Evolutionary conservation across 148 eudicot species (phyloP), one percentile per base, ranked within the genome.

Genomic region (Silene conica): DNA sequence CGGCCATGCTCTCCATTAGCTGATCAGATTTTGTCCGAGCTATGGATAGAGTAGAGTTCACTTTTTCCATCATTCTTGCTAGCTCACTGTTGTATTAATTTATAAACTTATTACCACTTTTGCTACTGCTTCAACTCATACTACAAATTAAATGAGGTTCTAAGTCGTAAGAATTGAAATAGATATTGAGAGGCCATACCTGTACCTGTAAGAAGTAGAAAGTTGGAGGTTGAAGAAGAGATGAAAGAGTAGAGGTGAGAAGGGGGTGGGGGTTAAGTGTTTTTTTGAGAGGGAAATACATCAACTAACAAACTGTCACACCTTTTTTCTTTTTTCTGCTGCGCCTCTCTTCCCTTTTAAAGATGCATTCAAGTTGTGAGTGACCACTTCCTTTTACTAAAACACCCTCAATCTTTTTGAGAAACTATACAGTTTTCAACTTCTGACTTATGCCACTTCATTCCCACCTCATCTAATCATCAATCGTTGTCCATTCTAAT

Each of bases 11-110:
- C 77, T 90, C 96, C 67, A 75, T 73, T 78, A 89, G 80, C 59
- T 91, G 97, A 55, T 94, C 98, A 0, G 98, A 91, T 62, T 82
- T 86, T 14, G 98, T 89, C 67, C 98, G 78, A 11, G 85, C 76
- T 57, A 91, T 25, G 22, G 85, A 81, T 19, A 83, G 31, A 5
- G 72, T 76, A 3, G 91, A 78, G 23, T 78, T 86, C 74, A 84
- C 73, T 76, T 76, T 86, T 21, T 87, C 95, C 92, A 87, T 87
- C 77, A 31, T 92, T 79, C 96, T 28, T 31, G 34, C 34, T 31
- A 1, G 34, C 34, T 31, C 28, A 26, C 28, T 26, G 34, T 31
- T 31, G n/a, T n/a, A n/a, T 31, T 3, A 31, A 2, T 38, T 38
- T 38, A 6, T 0, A 38, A 38, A 38, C 8, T 38, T 38, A 38